These are phyloP conservation scores for Phytophthora hybrid DNA, from an alignment of 352 stramenopile genomes.

Conservation along the genomic window DNA sequence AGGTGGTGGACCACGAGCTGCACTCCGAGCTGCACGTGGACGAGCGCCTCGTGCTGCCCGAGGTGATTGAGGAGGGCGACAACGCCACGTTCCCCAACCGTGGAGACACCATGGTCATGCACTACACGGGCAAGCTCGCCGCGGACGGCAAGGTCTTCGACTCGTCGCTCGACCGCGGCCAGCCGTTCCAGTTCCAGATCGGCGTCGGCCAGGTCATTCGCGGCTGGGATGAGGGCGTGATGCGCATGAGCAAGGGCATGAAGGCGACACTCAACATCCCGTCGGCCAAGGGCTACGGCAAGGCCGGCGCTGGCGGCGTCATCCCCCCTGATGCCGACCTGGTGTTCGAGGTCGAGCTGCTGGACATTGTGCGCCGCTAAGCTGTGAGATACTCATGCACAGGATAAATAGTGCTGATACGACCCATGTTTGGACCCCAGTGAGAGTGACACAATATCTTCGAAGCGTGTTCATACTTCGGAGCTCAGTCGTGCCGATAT, in stretches of 20 bases:
- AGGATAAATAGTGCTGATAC: neutral
- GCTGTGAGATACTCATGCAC: neutral
- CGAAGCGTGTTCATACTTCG: slow-evolving; percentile 13
- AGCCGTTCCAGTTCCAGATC: slow-evolving; percentile 87
- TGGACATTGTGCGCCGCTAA: slow-evolving; percentile 74
- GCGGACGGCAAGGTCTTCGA: slow-evolving; percentile 77
- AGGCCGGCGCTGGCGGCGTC: slow-evolving; percentile 75
- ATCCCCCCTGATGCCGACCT: slow-evolving; percentile 94
- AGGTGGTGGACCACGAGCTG: slow-evolving; percentile 70
- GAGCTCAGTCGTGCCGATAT: neutral
- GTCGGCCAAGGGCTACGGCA: slow-evolving; percentile 94
- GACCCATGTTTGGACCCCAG: slow-evolving; percentile 16
- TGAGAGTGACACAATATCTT: slow-evolving; percentile 15
- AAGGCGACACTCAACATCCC: slow-evolving; percentile 93
- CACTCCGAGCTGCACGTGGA: slow-evolving; percentile 50
- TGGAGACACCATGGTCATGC: slow-evolving; percentile 85
- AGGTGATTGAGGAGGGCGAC: slow-evolving; percentile 74
- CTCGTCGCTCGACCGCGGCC: slow-evolving; percentile 73
- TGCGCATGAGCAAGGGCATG: slow-evolving; percentile 96
- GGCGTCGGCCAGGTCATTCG: slow-evolving; percentile 92
- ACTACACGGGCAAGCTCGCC: slow-evolving; percentile 84
- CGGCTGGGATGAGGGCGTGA: slow-evolving; percentile 96
- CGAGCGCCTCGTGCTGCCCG: slow-evolving; percentile 76
- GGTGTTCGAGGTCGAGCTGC: slow-evolving; percentile 94
- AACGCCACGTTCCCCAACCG: slow-evolving; percentile 67